Percentiles rank a stretch among this genome's conserved stretches.
Evolutionary conservation across 2,329 filamentous ascomycete genomes (phyloP).

Genomic region (Hymenoscyphus linearis): DNA sequence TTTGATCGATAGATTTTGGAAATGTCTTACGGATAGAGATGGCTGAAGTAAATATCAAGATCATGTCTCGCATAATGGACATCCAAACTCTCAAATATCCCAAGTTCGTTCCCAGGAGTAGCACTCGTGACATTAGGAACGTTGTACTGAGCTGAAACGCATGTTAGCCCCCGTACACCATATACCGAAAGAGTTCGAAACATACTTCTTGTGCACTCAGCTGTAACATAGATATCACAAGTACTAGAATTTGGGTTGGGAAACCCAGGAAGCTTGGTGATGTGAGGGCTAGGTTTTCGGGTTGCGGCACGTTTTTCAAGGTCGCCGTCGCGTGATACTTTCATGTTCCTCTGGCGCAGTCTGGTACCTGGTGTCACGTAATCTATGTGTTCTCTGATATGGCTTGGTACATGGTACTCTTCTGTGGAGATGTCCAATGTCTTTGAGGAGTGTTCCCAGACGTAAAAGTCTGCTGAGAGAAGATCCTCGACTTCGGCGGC

Average conservation of each 20-base stretch:
- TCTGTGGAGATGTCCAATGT: conserved; percentile 30
- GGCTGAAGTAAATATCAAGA: conserved; percentile 43
- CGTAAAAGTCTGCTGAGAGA: conserved; percentile 46
- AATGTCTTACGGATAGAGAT: conserved; percentile 40
- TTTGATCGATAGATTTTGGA: conserved; percentile 11
- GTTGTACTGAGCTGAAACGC: conserved; percentile 36
- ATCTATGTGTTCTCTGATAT: conserved; percentile 29
- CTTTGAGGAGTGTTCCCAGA: conserved; percentile 49
- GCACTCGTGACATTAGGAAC: conserved; percentile 35
- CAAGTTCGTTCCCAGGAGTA: conserved; percentile 38
- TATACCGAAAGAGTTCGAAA: not conserved
- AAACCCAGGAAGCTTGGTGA: conserved; percentile 34
- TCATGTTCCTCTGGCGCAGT: conserved; percentile 31
- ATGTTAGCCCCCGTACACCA: conserved; percentile 1
- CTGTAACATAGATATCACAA: conserved; percentile 52
- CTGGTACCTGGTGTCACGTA: conserved; percentile 41
- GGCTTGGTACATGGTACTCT: conserved; percentile 28
- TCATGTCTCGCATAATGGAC: conserved; percentile 44
- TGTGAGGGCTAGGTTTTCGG: conserved; percentile 27
- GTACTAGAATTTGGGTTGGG: conserved; percentile 25
- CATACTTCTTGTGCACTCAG: conserved; percentile 39
- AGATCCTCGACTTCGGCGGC: conserved; percentile 43
- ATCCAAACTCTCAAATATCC: conserved; percentile 41
- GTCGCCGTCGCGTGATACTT: conserved; percentile 27
- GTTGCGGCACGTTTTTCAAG: conserved; percentile 25